Evolutionary conservation across 228 moss, liverwort and hornwort genomes (phyloP).

Genomic region (Sphagnum fallax): DNA sequence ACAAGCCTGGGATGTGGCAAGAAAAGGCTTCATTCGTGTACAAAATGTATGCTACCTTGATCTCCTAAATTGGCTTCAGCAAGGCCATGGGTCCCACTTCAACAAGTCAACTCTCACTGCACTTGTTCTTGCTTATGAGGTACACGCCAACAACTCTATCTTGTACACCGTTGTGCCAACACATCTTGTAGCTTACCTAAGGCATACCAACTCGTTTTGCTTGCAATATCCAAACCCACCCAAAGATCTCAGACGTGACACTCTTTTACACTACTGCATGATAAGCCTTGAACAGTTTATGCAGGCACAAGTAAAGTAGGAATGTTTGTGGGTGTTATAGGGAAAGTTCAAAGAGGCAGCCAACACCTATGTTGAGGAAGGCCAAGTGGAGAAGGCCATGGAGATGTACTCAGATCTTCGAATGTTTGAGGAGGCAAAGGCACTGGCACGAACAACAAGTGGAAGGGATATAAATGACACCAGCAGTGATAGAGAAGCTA

Average conservation of each 20-base stretch:
- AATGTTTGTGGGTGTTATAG: conserved; percentile 16
- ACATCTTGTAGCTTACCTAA: background rate
- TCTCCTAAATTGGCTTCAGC: conserved; percentile 66
- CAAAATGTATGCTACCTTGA: conserved; percentile 74
- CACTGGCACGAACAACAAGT: conserved; percentile 56
- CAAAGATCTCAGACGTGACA: too few relatives aligned
- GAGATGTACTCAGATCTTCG: conserved; percentile 93
- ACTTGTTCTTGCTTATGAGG: conserved; percentile 85
- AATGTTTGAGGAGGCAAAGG: conserved; percentile 92
- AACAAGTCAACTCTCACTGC: conserved; percentile 58
- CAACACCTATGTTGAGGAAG: conserved; percentile 68
- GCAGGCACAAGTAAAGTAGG: background rate
- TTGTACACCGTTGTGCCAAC: background rate
- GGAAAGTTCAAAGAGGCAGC: conserved; percentile 87
- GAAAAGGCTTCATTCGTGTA: conserved; percentile 70
- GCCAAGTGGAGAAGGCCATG: conserved; percentile 78
- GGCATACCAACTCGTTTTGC: too few relatives aligned
- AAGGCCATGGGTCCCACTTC: conserved; percentile 40
- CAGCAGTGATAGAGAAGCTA: conserved; percentile 34
- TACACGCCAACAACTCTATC: conserved; percentile 5
- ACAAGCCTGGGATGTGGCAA: conserved; percentile 75
- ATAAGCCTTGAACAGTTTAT: background rate
- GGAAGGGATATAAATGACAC: conserved; percentile 31
- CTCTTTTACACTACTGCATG: background rate
- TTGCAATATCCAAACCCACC: too few relatives aligned